phyloP scores from a whole-genome alignment of 164 flowering plant species.

The Brasenia schreberi region DNA sequence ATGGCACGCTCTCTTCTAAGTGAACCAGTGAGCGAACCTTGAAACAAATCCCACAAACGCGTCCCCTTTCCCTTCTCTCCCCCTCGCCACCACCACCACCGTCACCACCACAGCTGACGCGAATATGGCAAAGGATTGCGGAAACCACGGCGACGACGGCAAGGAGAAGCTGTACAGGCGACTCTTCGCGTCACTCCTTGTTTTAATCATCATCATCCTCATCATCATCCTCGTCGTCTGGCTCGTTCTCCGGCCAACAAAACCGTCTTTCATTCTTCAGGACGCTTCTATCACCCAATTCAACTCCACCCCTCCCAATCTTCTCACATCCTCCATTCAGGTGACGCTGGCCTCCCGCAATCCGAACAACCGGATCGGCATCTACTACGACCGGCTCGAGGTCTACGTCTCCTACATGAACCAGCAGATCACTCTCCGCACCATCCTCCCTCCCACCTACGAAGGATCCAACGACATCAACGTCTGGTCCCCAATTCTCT shows the following conservation, averaged over 20 bases:
- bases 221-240: slow-evolving; percentile 4
- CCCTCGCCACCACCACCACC: too few species aligned
- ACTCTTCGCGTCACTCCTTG: slow-evolving; percentile 1
- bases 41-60: too few species aligned
- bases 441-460: slow-evolving; percentile 2
- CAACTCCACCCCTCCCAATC: slow-evolving; percentile 6
- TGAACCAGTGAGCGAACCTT: too few species aligned
- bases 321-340: slow-evolving; percentile 6
- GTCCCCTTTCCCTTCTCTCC: too few species aligned
- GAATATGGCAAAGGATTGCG: too few species aligned
- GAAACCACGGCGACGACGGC: too few species aligned
- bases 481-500: slow-evolving; percentile 7
- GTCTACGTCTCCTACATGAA: slow-evolving; percentile 7
- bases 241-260: slow-evolving; percentile 9
- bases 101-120: too few species aligned
- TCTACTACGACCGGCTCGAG: slow-evolving; percentile 9
- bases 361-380: slow-evolving; percentile 12
- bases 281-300: slow-evolving; percentile 10
- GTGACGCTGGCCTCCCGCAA: slow-evolving; percentile 8
- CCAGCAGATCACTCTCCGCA: slow-evolving; percentile 11
- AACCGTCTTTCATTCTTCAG: slow-evolving; percentile 9
- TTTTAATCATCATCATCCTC: slow-evolving; percentile 4
- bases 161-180: slow-evolving; percentile 2
- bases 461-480: slow-evolving; percentile 7
- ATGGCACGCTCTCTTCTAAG: too few species aligned